Evolutionary conservation across 1,284 basidiomycete species (phyloP).

Genomic region (Malassezia obtusa): DNA sequence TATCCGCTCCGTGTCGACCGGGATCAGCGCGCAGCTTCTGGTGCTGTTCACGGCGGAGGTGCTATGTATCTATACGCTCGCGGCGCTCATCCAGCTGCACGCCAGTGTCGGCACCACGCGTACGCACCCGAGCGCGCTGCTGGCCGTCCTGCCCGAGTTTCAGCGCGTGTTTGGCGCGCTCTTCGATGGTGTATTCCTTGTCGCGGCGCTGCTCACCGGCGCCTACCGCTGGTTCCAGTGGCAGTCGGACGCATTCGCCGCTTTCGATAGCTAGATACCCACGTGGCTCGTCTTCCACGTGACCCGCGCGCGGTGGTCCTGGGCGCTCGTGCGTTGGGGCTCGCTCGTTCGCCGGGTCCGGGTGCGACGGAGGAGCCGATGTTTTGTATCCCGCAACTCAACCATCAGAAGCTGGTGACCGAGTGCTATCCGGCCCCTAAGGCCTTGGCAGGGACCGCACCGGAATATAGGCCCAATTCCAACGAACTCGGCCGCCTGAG

Average conservation of each 20-base stretch:
- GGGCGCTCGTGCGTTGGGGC: not conserved
- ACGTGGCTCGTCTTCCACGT: not conserved
- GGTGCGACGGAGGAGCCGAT: not conserved
- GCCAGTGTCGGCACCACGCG: conserved; percentile 12
- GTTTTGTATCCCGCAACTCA: conserved; percentile 57
- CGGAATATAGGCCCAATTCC: conserved; percentile 56
- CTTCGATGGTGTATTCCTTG: conserved; percentile 49
- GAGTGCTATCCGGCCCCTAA: conserved; percentile 83
- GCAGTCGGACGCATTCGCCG: conserved; percentile 6
- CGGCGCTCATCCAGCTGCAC: conserved; percentile 50
- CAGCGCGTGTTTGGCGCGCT: conserved; percentile 48
- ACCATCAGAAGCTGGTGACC: conserved; percentile 74
- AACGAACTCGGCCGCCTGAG: conserved; percentile 84
- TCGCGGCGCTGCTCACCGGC: conserved; percentile 37
- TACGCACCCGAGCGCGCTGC: conserved; percentile 19
- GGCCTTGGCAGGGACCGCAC: conserved; percentile 63
- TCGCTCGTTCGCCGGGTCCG: not conserved
- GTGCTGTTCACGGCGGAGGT: conserved; percentile 50
- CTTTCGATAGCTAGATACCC: not conserved
- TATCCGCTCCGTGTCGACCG: conserved; percentile 48
- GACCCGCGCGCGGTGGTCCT: not conserved
- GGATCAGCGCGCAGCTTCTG: conserved; percentile 49
- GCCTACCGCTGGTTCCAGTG: conserved; percentile 13
- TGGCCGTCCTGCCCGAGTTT: conserved; percentile 50
- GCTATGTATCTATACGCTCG: conserved; percentile 50